phyloP scores from a whole-genome alignment of 2,329 filamentous ascomycete species.

The Colletotrichum gigasporum region DNA sequence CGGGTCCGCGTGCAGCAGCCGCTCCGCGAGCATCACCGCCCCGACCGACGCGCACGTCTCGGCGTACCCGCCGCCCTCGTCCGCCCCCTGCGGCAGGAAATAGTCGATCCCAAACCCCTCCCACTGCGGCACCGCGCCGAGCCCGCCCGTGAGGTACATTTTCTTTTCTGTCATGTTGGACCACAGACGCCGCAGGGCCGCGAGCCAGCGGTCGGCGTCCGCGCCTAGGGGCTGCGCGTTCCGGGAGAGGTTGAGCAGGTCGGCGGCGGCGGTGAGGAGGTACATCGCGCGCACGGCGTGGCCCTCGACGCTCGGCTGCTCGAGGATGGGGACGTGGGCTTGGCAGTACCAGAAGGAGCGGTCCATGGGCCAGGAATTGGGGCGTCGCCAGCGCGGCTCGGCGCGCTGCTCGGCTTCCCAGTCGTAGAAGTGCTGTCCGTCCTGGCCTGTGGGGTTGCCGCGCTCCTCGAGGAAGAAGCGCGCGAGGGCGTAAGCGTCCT shows the following conservation, averaged over 20 bases:
- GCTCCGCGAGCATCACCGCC: constrained; percentile 68
- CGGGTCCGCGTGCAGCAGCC: constrained; percentile 60
- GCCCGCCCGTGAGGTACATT: constrained; percentile 70
- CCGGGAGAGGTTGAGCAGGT: constrained; percentile 55
- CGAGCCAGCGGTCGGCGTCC: constrained; percentile 41
- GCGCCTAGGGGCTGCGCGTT: constrained; percentile 30
- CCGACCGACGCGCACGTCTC: constrained; percentile 70
- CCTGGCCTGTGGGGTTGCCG: constrained; percentile 56
- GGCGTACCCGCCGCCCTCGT: constrained; percentile 70
- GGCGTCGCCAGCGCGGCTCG: constrained; percentile 51
- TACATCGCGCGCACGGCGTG: constrained; percentile 70
- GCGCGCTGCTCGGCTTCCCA: constrained; percentile 51
- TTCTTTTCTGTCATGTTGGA: constrained; percentile 68
- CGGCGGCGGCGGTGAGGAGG: constrained; percentile 65
- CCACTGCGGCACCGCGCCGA: constrained; percentile 66
- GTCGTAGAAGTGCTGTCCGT: constrained; percentile 63
- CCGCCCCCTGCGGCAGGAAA: constrained; percentile 65
- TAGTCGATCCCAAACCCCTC: constrained; percentile 69
- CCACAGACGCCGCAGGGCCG: constrained; percentile 61
- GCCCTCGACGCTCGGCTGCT: constrained; percentile 65
- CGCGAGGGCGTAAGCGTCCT: constrained; percentile 55
- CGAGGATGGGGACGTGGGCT: constrained; percentile 62
- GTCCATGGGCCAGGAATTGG: constrained; percentile 55
- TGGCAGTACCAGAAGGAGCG: constrained; percentile 61
- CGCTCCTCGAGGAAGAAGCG: constrained; percentile 67